Base-by-base conservation (phyloP, 1,284 basidiomycete species). In the Amylostereum areolatum region DNA sequence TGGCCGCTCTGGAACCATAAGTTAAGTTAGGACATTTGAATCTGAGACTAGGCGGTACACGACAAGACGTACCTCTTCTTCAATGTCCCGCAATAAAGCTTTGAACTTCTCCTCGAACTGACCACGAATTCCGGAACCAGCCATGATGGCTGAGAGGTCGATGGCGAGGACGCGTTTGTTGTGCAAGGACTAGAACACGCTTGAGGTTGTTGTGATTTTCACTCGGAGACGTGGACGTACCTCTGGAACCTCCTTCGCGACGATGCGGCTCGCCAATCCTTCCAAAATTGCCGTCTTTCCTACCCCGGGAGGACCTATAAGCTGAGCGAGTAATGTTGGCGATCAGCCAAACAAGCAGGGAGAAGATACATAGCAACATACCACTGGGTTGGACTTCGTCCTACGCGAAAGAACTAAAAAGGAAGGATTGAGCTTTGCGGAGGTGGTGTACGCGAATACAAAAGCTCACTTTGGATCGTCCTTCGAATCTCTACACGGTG, bases 41-140 rank as follows among this genome's bases (percentile, higher is more conserved):
- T 34, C n/a, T n/a, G 4, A 40, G 5, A n/a, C 29, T 7, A 24
- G 30, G 4, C 46, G 18, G 37, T 9, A 30, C 11, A 48, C n/a
- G 32, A 45, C n/a, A 12, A 28, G 52, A 34, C 75, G 56, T 53
- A 83, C 82, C 68, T 89, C 83, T 10, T 85, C 89, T 60, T 95
- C 90, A 52, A 97, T 93, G 61, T 97, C 93, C 37, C 80, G 79
- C 29, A 96, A 73, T 5, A 95, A 71, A 0, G 81, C 83, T 64
- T 92, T 93, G 76, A 96, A 93, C 59, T 92, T 92, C 63, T 91
- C 90, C 59, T 97, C 93, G 52, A 96, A 96, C 53, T 91, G 85
- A 2, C 93, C 94, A 31, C 92, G 81, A 43, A 95, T 85, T 0
- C 89, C 91, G 0, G 92, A 90, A 3, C 92, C 92, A 10, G 89